Base-by-base conservation (phyloP, 352 stramenopile genomes). In the Phytophthora hybrid region DNA sequence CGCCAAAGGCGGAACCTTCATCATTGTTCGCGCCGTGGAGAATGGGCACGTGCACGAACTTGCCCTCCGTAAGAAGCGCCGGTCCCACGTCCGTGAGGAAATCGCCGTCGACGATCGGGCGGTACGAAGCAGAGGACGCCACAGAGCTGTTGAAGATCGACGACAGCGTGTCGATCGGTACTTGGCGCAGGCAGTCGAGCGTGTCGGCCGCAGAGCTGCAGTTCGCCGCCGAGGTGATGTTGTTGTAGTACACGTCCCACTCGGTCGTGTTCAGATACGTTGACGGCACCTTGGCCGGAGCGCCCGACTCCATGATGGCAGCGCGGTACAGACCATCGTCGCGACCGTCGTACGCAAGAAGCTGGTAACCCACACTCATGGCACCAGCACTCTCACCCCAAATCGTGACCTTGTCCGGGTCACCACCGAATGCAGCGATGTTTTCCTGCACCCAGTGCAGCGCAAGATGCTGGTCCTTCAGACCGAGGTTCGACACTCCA, bases 401-500 rank as follows among this genome's bases (percentile, higher is more conserved):
- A 11, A 75, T 61, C 34, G 68, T 75, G 10, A 75, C 68, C 14
- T 70, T 71, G 18, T 5, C n/a, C 3, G 68, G n/a, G 21, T 75
- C 61, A 14, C 68, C 68, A 16, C 68, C 67, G 6, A 75, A 75
- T 3, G 68, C 46, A 1, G 68, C 68, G 14, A 71, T 75, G 47
- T 75, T 75, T 13, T 75, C 68, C 18, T 66, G 41, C 9, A 75
- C 68, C 68, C 88, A 98, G 72, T 93, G 82, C 56, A 97, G 51
- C 1, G 84, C 90, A 4, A 93, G 71, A 14, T 77, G 69, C 69
- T 98, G 93, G 76, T 98, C 93, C 64, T 93, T 83, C 21, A 97
- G 60, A 0, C 88, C 90, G 56, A 93, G 90, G 56, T 97, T 98
- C 4, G 87, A 81, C 56, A 78, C 79, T 1, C 85, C 66, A 0